Conservation (phyloP, 176 grass and related monocot genomes). For the Typha latifolia region DNA sequence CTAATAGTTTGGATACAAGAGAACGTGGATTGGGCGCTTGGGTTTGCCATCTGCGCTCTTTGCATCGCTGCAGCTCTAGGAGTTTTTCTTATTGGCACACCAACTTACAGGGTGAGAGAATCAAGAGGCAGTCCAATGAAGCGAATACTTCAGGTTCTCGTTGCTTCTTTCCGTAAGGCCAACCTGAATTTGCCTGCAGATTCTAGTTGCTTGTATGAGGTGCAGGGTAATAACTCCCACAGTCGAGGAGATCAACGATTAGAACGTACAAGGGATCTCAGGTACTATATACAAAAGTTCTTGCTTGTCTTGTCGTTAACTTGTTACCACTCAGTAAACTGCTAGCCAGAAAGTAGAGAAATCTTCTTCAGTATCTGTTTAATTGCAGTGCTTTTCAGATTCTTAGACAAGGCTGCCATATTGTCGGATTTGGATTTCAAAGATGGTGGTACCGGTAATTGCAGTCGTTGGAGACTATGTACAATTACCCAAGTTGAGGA, state of each 20-base stretch:
- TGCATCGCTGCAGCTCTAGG: constrained; percentile 52
- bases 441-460: constrained; percentile 6
- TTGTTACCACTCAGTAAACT: too few species aligned
- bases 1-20: constrained; percentile 62
- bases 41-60: constrained; percentile 47
- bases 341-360: too few species aligned
- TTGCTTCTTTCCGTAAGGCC: constrained; percentile 37
- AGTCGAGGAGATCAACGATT: constrained; percentile 19
- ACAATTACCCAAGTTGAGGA: constrained; percentile 87
- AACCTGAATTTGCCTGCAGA: constrained; percentile 16
- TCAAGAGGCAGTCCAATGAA: constrained; percentile 49
- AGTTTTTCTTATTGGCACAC: constrained; percentile 41
- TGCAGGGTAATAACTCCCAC: constrained; percentile 26
- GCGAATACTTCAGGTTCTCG: constrained; percentile 49
- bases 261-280: constrained; percentile 46
- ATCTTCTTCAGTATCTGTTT: too few species aligned
- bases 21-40: constrained; percentile 57
- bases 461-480: constrained; percentile 37
- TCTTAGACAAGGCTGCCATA: constrained; percentile 66
- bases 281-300: constrained; percentile 2
- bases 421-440: constrained; percentile 35
- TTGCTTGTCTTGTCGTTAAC: background rate
- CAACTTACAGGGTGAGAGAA: constrained; percentile 39
- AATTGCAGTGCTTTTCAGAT: constrained; percentile 8
- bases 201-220: constrained; percentile 34